Percentiles rank a stretch among this genome's conserved stretches.
phyloP scores from a whole-genome alignment of 139 green algal genomes.

The Micractinium conductrix region DNA sequence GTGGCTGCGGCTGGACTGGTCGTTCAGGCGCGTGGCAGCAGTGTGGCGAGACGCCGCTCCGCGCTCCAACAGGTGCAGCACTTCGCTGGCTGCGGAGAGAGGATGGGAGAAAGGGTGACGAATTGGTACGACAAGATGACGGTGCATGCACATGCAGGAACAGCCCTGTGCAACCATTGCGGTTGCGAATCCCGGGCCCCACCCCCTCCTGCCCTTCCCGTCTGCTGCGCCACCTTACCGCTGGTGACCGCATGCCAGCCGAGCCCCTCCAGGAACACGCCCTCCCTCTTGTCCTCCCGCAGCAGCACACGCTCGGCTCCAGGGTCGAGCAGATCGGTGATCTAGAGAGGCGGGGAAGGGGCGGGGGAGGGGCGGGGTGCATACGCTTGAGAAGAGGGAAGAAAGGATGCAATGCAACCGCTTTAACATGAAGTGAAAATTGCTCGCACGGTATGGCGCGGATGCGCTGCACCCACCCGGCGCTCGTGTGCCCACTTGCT shows the following conservation, averaged over 20 bases:
- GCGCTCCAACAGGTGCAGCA: conserved; percentile 67
- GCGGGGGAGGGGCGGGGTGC: background rate
- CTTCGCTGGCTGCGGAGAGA: conserved; percentile 54
- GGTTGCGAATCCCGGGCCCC: background rate
- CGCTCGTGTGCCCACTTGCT: no score
- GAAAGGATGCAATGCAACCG: background rate
- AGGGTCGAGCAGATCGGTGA: conserved; percentile 86
- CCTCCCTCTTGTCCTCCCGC: conserved; percentile 74
- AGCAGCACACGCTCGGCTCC: conserved; percentile 50
- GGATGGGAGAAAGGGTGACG: no score
- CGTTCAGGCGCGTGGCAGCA: conserved; percentile 89
- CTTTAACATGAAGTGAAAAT: no score
- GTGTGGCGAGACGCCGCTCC: conserved; percentile 78
- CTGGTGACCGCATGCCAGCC: conserved; percentile 73
- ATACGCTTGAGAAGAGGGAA: background rate
- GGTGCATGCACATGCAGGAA: no score
- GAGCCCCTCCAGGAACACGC: conserved; percentile 88
- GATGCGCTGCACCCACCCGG: background rate
- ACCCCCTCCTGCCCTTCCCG: background rate
- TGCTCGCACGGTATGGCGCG: background rate
- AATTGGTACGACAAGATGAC: no score
- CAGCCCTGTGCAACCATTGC: no score
- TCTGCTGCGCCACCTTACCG: no score
- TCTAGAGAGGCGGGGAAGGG: conserved; percentile 51
- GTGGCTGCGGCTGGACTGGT: conserved; percentile 87